phyloP scores from a whole-genome alignment of 306 rosid species.

The Bauhinia variegata region DNA sequence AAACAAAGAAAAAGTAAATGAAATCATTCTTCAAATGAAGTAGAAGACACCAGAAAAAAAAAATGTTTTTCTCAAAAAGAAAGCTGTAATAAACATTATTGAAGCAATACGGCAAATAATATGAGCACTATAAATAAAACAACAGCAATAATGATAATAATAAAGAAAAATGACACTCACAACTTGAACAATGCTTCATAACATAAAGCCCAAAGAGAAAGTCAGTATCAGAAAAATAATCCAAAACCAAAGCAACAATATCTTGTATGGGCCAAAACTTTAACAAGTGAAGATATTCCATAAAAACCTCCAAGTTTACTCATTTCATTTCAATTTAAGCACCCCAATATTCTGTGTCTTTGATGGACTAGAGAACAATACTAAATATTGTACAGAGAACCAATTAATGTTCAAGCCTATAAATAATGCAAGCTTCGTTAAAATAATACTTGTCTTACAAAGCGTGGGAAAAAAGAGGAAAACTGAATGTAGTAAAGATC shows the following conservation, averaged over 20 bases:
- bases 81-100: not conserved
- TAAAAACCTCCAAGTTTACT: slow-evolving; percentile 19
- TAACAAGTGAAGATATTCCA: not conserved
- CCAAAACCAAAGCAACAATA: not conserved
- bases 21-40: not conserved
- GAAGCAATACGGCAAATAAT: not conserved
- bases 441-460: too few relatives aligned
- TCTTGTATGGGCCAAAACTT: not conserved
- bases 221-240: not conserved
- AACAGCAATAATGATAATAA: too few relatives aligned
- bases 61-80: not conserved
- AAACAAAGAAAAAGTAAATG: not conserved
- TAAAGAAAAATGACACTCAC: too few relatives aligned
- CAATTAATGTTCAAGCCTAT: too few relatives aligned
- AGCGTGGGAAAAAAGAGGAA: too few relatives aligned
- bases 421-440: too few relatives aligned
- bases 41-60: not conserved
- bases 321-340: not conserved
- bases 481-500: too few relatives aligned
- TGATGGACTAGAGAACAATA: not conserved
- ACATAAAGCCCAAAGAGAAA: slow-evolving; percentile 4
- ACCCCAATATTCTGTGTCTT: too few relatives aligned
- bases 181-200: not conserved
- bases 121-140: too few relatives aligned
- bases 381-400: not conserved